These are phyloP conservation scores for Lumnitzera racemosa DNA, from an alignment of 345 rosid genomes.

Conservation along the genomic window DNA sequence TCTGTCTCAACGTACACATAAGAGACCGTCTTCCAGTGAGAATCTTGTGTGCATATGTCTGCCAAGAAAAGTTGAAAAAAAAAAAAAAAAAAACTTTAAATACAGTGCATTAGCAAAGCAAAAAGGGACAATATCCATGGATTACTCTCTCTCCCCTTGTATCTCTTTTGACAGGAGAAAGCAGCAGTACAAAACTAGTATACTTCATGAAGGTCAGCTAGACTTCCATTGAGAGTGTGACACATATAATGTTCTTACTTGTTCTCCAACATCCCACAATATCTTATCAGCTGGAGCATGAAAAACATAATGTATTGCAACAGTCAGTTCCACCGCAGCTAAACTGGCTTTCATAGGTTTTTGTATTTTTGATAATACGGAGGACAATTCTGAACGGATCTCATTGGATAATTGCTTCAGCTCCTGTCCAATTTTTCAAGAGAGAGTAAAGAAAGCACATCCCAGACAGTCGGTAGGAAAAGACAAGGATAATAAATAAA, in stretches of 20 bases:
- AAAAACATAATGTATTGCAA: constrained; percentile 81
- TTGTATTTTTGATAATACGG: constrained; percentile 33
- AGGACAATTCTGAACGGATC: constrained; percentile 51
- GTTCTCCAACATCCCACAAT: constrained; percentile 85
- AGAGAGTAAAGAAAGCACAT: background rate
- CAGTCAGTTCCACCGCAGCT: constrained; percentile 69
- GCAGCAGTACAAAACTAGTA: background rate
- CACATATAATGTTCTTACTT: constrained; percentile 31
- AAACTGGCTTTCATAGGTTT: constrained; percentile 58
- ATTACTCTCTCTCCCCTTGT: too few species aligned
- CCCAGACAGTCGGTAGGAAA: too few species aligned
- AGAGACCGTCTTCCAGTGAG: constrained; percentile 74
- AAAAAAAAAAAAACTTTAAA: too few species aligned
- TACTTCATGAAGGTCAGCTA: too few species aligned
- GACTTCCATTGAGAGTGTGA: too few species aligned
- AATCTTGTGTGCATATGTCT: constrained; percentile 87
- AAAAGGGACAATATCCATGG: too few species aligned
- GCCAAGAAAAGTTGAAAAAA: constrained; percentile 5
- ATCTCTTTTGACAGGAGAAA: too few species aligned
- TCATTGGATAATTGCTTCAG: constrained; percentile 67
- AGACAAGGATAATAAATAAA: too few species aligned
- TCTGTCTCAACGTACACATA: constrained; percentile 51
- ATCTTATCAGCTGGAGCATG: constrained; percentile 84
- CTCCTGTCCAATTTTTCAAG: constrained; percentile 39
- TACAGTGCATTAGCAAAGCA: too few species aligned